phyloP scores from a whole-genome alignment of 2,329 filamentous ascomycete species.

The Lachnellula occidentalis region DNA sequence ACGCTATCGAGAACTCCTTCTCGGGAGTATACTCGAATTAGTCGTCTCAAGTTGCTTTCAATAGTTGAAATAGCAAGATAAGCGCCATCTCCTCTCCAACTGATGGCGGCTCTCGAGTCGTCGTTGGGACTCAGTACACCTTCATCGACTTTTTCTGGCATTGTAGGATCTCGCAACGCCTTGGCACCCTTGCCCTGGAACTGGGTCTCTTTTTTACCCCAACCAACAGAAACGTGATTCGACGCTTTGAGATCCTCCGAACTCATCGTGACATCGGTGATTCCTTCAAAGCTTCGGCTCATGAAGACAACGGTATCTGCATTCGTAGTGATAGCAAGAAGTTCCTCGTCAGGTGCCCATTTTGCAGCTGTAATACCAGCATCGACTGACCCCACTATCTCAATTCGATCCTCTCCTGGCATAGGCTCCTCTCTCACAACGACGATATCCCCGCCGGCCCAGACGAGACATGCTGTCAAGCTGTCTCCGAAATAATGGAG shows the following conservation, averaged over 20 bases:
- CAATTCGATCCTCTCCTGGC: constrained; percentile 70
- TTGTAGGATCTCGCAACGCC: constrained; percentile 85
- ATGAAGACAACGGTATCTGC: constrained; percentile 80
- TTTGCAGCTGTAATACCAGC: constrained; percentile 81
- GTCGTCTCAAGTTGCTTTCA: constrained; percentile 63
- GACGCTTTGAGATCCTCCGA: constrained; percentile 77
- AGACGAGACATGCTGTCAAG: constrained; percentile 70
- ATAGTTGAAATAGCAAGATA: constrained; percentile 82
- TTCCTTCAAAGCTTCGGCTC: constrained; percentile 83
- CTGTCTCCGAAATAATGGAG: constrained; percentile 84
- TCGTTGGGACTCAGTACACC: constrained; percentile 72
- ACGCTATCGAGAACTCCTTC: constrained; percentile 89
- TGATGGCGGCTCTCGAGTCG: constrained; percentile 66
- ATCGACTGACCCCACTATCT: constrained; percentile 93
- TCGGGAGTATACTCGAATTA: constrained; percentile 84
- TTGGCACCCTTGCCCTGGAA: constrained; percentile 88
- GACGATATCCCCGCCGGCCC: constrained; percentile 88
- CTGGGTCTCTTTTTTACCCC: constrained; percentile 97
- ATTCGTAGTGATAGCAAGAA: constrained; percentile 77
- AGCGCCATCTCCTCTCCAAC: constrained; percentile 91
- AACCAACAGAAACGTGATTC: constrained; percentile 92
- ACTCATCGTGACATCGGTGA: constrained; percentile 68
- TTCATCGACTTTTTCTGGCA: constrained; percentile 86
- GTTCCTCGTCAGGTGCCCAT: constrained; percentile 94
- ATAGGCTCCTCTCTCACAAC: constrained; percentile 69